These are phyloP conservation scores for Verticillium longisporum DNA, from an alignment of 2,329 filamentous ascomycete genomes.

Conservation along the genomic window DNA sequence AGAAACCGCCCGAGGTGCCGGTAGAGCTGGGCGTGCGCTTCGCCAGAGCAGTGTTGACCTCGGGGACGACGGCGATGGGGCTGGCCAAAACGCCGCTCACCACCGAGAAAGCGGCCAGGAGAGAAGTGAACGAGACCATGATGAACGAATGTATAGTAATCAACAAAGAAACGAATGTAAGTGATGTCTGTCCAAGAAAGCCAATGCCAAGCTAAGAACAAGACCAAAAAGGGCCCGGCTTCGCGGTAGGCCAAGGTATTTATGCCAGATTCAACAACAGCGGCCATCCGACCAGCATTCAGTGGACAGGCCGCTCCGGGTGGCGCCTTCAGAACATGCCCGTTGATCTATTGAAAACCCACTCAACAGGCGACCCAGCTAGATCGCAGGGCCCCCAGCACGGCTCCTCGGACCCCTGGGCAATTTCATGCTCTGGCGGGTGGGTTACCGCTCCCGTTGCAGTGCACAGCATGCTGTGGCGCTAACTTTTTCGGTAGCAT, in stretches of 20 bases:
- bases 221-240: neutral
- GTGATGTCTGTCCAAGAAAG: neutral
- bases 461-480: neutral
- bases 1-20: constrained; percentile 30
- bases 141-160: neutral
- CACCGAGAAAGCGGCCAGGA: constrained; percentile 1
- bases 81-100: neutral
- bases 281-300: neutral
- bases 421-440: neutral
- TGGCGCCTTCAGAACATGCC: neutral
- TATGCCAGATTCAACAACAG: neutral
- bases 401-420: neutral
- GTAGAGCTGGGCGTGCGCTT: constrained; percentile 22
- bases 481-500: neutral
- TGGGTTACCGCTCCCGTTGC: neutral
- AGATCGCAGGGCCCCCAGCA: neutral
- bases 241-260: neutral
- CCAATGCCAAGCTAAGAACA: neutral
- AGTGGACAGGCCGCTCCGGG: neutral
- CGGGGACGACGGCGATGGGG: constrained; percentile 1
- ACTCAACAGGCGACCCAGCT: neutral
- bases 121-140: constrained; percentile 1
- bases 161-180: neutral
- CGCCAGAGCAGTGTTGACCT: neutral
- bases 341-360: neutral